These are phyloP conservation scores for Raffaelea deltoideospora DNA, from an alignment of 2,329 filamentous ascomycete genomes.

Conservation along the genomic window DNA sequence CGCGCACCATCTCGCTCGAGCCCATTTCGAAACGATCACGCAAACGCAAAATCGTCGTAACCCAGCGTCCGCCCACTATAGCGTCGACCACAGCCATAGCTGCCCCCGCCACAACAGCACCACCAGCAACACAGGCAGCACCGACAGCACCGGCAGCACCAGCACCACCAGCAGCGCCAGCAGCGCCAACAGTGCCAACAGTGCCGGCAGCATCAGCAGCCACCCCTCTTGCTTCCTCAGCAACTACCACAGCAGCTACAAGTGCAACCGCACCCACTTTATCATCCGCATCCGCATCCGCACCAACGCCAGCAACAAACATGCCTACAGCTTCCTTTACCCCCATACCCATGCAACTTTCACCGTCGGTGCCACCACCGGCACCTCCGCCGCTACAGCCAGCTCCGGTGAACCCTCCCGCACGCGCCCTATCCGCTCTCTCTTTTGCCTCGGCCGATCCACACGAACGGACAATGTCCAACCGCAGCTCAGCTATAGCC, in stretches of 20 bases:
- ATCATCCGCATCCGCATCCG: no score
- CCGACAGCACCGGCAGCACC: neutral
- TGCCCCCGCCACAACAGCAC: neutral
- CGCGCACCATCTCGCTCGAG: constrained; percentile 74
- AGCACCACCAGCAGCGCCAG: neutral
- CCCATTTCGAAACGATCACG: constrained; percentile 60
- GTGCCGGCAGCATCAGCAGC: constrained; percentile 12
- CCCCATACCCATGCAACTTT: no score
- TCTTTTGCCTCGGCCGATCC: no score
- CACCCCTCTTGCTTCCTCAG: no score
- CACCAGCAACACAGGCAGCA: neutral
- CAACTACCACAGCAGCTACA: constrained; percentile 10
- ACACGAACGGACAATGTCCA: no score
- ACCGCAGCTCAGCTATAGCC: no score
- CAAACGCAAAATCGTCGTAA: constrained; percentile 39
- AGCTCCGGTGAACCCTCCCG: constrained; percentile 18
- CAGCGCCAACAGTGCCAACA: constrained; percentile 22
- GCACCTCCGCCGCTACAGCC: constrained; percentile 8
- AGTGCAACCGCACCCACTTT: no score
- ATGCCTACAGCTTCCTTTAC: no score
- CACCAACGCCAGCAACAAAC: no score
- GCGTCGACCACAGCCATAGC: constrained; percentile 14
- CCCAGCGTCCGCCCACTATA: constrained; percentile 24
- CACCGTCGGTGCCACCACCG: neutral
- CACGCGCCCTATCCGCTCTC: no score